These are phyloP conservation scores for Carpinus viminea DNA, from an alignment of 306 rosid genomes.

Conservation along the genomic window DNA sequence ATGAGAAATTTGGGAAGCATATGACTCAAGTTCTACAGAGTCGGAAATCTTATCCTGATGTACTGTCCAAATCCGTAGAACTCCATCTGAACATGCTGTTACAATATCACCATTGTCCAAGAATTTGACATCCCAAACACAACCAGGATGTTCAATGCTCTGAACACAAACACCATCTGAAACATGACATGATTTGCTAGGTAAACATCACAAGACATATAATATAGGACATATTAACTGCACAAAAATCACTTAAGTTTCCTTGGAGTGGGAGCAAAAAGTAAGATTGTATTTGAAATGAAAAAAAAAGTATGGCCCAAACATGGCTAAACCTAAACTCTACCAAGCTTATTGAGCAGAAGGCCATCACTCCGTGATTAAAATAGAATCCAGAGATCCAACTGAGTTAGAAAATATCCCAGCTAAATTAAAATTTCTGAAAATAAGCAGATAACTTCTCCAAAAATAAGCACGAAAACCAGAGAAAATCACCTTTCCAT, in stretches of 20 bases:
- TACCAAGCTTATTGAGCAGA: background rate
- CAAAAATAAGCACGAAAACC: slow-evolving; percentile 21
- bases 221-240: background rate
- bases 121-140: slow-evolving; percentile 96
- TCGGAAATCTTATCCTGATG: slow-evolving; percentile 69
- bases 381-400: background rate
- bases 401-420: background rate
- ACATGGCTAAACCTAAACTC: background rate
- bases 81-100: slow-evolving; percentile 96
- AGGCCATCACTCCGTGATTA: background rate
- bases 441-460: slow-evolving; percentile 3
- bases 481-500: slow-evolving; percentile 76
- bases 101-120: slow-evolving; percentile 93
- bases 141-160: slow-evolving; percentile 98
- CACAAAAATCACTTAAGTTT: background rate
- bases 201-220: background rate
- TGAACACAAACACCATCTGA: slow-evolving; percentile 90
- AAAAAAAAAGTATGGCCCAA: background rate
- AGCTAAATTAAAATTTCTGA: background rate
- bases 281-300: background rate
- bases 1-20: slow-evolving; percentile 64
- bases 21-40: slow-evolving; percentile 64
- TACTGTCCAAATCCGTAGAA: slow-evolving; percentile 75
- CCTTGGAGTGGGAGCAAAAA: too few relatives aligned
- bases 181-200: slow-evolving; percentile 18